phyloP scores from a whole-genome alignment of 2,329 filamentous ascomycete genomes.

The Xylariaceae sp. region DNA sequence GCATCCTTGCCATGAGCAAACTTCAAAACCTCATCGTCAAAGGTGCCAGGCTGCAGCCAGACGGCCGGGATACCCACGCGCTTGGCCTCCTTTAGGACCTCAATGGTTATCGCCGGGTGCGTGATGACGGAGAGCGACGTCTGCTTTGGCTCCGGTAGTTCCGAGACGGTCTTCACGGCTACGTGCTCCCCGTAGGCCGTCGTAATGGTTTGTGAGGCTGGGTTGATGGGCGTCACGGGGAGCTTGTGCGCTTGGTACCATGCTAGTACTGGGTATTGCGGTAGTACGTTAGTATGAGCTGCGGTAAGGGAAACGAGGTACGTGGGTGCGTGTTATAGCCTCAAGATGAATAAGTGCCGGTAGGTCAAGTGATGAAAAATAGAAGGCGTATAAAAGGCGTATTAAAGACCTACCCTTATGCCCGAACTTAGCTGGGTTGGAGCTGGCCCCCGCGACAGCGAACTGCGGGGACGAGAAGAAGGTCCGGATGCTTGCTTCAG shows the following conservation, averaged over 20 bases:
- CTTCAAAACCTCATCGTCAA: slow-evolving; percentile 75
- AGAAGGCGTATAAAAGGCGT: not conserved
- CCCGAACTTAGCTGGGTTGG: slow-evolving; percentile 84
- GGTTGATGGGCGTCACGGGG: slow-evolving; percentile 84
- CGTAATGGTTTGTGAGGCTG: slow-evolving; percentile 68
- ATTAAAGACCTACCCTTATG: slow-evolving; percentile 73
- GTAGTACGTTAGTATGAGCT: not conserved
- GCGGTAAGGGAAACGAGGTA: not conserved
- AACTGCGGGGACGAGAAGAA: slow-evolving; percentile 85
- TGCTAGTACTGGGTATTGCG: slow-evolving; percentile 69
- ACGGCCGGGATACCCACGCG: slow-evolving; percentile 74
- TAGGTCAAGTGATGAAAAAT: not conserved
- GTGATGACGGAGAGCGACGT: slow-evolving; percentile 89
- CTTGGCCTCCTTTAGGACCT: slow-evolving; percentile 79
- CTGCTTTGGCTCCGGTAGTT: slow-evolving; percentile 69
- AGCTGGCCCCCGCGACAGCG: slow-evolving; percentile 89
- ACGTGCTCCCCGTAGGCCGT: slow-evolving; percentile 64
- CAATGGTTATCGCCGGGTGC: slow-evolving; percentile 76
- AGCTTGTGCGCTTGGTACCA: slow-evolving; percentile 86
- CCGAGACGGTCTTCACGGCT: slow-evolving; percentile 69
- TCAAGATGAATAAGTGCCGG: not conserved
- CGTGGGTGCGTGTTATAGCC: not conserved
- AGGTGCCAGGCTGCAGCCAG: slow-evolving; percentile 92
- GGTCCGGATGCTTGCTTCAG: slow-evolving; percentile 73
- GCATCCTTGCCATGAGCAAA: slow-evolving; percentile 60